These are phyloP conservation scores for Aspergillus oerlinghausenensis DNA, from an alignment of 2,329 filamentous ascomycete species.

Conservation along the genomic window DNA sequence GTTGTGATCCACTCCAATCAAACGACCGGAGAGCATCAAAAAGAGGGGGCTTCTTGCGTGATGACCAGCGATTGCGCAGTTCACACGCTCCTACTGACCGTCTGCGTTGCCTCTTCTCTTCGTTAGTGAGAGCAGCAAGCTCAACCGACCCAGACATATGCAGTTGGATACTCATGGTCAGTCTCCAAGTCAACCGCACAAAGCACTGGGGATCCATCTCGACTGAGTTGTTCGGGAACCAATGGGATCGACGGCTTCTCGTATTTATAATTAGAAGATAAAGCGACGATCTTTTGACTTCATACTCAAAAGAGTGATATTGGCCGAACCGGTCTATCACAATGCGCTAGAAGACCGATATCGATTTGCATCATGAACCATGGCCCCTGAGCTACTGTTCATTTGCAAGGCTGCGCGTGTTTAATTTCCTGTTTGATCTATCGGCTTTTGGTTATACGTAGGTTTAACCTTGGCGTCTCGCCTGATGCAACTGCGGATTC, in stretches of 20 bases:
- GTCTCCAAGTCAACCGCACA: not conserved
- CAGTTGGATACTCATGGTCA: not conserved
- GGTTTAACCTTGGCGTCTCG: not conserved
- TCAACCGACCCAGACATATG: not conserved
- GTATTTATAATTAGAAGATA: constrained; percentile 17
- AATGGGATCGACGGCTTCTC: constrained; percentile 11
- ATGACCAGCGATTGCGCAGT: not conserved
- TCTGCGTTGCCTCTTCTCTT: not conserved
- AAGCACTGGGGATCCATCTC: not conserved
- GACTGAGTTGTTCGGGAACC: not conserved
- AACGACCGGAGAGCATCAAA: not conserved
- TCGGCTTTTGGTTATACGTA: not conserved
- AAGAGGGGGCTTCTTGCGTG: not conserved
- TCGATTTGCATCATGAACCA: not conserved
- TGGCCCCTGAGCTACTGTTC: not conserved
- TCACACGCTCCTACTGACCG: not conserved
- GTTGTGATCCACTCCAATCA: not conserved
- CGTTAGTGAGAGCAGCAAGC: not conserved
- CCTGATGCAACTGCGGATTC: not conserved
- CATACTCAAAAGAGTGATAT: not conserved
- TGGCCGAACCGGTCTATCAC: not conserved
- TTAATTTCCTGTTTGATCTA: not conserved
- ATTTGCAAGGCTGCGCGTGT: not conserved
- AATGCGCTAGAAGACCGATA: not conserved
- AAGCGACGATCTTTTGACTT: constrained; percentile 6